Conservation (phyloP, 441 rosid species). For the Pelargonium citronellum region DNA sequence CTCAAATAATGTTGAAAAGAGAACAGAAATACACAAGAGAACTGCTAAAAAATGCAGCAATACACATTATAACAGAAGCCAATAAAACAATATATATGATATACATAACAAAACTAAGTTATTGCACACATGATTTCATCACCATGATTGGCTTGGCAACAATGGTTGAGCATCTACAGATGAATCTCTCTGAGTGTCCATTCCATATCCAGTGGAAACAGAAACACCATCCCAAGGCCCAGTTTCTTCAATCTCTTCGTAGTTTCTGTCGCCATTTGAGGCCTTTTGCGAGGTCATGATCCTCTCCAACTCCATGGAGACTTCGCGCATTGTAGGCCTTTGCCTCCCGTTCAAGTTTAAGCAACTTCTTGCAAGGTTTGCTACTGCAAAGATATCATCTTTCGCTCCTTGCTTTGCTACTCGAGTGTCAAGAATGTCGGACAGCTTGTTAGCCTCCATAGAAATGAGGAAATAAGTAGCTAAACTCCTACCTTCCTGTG, state of each 20-base stretch:
- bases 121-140: neutral
- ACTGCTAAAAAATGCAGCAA: neutral
- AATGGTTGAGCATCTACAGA: neutral
- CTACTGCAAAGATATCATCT: neutral
- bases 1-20: no score
- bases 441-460: constrained; percentile 2
- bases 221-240: constrained; percentile 1
- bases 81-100: neutral
- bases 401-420: neutral
- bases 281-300: constrained; percentile 3
- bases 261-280: neutral
- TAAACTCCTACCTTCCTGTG: neutral
- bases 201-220: neutral
- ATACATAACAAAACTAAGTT: no score
- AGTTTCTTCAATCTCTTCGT: neutral
- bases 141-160: neutral
- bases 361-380: constrained; percentile 8
- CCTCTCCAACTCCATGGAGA: neutral
- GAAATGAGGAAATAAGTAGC: constrained; percentile 4
- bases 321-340: constrained; percentile 14
- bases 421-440: constrained; percentile 8
- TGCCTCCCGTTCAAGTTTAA: constrained; percentile 8
- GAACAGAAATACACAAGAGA: no score
- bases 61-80: neutral
- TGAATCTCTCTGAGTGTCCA: neutral